Percentiles rank a stretch among this genome's conserved stretches.
These are phyloP conservation scores for Dipodascus geniculatus DNA, from an alignment of 805 yeast species.

Conservation along the genomic window DNA sequence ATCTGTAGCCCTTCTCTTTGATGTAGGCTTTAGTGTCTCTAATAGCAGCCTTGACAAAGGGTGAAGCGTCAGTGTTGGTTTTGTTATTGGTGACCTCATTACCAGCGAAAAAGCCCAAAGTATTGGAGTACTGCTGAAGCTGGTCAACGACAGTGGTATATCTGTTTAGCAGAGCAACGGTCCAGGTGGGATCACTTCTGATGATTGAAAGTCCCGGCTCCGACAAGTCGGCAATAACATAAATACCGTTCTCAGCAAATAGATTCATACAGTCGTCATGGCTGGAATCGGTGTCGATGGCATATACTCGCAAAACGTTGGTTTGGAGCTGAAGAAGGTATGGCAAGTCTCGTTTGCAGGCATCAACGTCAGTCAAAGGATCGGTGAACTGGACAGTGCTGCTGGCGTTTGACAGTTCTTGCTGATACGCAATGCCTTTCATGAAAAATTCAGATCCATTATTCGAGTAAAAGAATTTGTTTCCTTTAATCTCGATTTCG, in stretches of 20 bases:
- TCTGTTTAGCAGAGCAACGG: conserved; percentile 54
- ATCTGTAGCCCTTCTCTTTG: conserved; percentile 48
- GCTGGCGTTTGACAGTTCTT: conserved; percentile 42
- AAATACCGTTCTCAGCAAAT: conserved; percentile 76
- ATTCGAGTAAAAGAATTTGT: conserved; percentile 56
- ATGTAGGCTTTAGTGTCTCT: conserved; percentile 84
- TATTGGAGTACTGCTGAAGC: conserved; percentile 65
- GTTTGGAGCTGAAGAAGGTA: conserved; percentile 55
- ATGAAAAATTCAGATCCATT: conserved; percentile 74
- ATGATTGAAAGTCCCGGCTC: conserved; percentile 73
- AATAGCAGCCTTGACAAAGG: conserved; percentile 94
- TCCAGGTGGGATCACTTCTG: conserved; percentile 73
- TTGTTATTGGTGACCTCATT: conserved; percentile 85
- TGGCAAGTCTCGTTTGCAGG: conserved; percentile 79
- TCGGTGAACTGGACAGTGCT: conserved; percentile 55
- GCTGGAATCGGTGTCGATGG: conserved; percentile 56
- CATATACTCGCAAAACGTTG: conserved; percentile 77
- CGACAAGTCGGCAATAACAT: conserved; percentile 80
- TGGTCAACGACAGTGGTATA: conserved; percentile 75
- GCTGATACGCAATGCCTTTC: conserved; percentile 83
- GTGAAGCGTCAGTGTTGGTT: conserved; percentile 79
- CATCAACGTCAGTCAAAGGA: conserved; percentile 58
- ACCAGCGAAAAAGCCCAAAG: conserved; percentile 93
- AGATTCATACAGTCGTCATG: conserved; percentile 73
- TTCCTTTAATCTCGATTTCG: conserved; percentile 47